Base-by-base conservation (phyloP, 129 eudicot species). In the Escallonia rubra region DNA sequence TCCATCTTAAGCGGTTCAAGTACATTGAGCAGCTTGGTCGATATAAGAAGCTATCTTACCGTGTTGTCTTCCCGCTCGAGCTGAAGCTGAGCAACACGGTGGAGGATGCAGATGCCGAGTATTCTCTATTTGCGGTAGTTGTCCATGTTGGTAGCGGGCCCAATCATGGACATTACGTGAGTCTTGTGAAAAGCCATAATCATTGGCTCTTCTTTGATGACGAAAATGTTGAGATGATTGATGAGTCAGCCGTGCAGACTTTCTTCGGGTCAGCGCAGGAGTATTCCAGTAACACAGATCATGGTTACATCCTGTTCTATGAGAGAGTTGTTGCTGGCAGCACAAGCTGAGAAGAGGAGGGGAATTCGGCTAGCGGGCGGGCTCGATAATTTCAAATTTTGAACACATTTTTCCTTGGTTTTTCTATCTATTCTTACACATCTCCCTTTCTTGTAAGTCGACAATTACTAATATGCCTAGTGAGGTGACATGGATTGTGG, bases 71-170 rank as follows among this genome's bases (percentile, higher is more conserved):
- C 64, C 94, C 94, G 2, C 78, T 86, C 5, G 94, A 83, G 79
- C 86, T 86, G 43, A 86, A 83, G 74, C 82, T 86, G 74, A 86
- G 85, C 71, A 78, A 86, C 69, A 86, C 89, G 11, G 84, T 86
- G 80, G 94, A 86, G 71, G 89, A 86, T 46, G 72, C 89, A 1
- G 94, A 86, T 50, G 71, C 86, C 10, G 94, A 86, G 76, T 86
- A 86, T 67, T 86, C 94, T 10, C 69, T 86, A 34, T 86, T 83
- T 49, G 89, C 84, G 4, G 93, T 86, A 51, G 93, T 83, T 14
- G 93, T 86, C 67, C 93, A 86, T 40, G 93, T 86, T 0, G 89
- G 93, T 5, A 86, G 87, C 40, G 93, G 93, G 69, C 93, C 93
- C 57, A 86, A 86, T 68, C 93, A 86, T 2, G 89, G 93, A 2